Evolutionary conservation across 129 eudicot genomes (phyloP).

Genomic region (Sambucus nigra): DNA sequence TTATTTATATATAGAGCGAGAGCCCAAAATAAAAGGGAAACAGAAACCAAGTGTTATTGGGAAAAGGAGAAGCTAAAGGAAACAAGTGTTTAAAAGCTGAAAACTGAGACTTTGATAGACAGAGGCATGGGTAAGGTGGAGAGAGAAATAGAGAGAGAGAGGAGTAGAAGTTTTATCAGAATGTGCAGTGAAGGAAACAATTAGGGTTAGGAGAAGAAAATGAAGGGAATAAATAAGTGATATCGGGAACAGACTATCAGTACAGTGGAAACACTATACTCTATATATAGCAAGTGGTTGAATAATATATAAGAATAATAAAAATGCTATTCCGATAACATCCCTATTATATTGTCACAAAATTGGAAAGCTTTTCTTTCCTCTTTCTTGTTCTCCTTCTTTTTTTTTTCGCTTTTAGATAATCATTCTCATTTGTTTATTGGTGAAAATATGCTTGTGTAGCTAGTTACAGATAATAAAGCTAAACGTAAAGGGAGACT

Average conservation of each 20-base stretch:
- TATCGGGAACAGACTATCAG: conserved; percentile 45
- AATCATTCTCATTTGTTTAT: not conserved
- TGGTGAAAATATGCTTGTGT: not conserved
- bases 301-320: conserved; percentile 14
- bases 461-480: conserved; percentile 14
- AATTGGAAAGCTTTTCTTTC: conserved; percentile 37
- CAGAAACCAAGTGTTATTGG: not conserved
- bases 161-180: conserved; percentile 78
- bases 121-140: conserved; percentile 52
- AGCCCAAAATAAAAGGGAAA: conserved; percentile 4
- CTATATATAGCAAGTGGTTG: conserved; percentile 53
- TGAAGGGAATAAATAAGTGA: conserved; percentile 31
- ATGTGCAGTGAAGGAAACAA: conserved; percentile 25
- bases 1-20: conserved; percentile 1
- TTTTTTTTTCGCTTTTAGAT: not conserved
- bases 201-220: conserved; percentile 19
- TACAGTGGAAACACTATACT: conserved; percentile 39
- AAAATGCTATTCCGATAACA: conserved; percentile 21
- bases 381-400: not conserved
- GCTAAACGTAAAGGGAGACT: conserved; percentile 12
- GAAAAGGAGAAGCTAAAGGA: conserved; percentile 18
- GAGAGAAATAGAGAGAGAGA: conserved; percentile 32
- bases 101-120: conserved; percentile 16
- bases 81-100: conserved; percentile 15
- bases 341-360: conserved; percentile 17